Base-by-base conservation (phyloP, 495 filamentous ascomycete genomes). In the Talaromyces thailandensis region DNA sequence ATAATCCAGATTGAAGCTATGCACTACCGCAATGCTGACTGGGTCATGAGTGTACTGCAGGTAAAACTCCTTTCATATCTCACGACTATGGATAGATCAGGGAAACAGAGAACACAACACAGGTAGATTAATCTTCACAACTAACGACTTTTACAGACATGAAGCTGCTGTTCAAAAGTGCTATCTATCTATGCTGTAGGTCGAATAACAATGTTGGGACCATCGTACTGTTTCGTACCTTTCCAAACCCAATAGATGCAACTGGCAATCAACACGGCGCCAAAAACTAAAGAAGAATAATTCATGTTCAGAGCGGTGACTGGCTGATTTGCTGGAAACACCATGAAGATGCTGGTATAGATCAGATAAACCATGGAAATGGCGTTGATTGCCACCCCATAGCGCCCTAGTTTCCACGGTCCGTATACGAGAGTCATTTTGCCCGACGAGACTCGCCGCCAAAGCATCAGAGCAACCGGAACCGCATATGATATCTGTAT, bases 401-500 rank as follows among this genome's bases (percentile, higher is more conserved):
- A 75, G 45, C 67, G 63, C 6, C 84, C 82, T 1, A 86, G 68
- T 6, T 70, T 71, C 76, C 83, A 84, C 0, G 74, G 76, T 6
- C 78, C 70, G 7, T 71, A 71, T 2, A 75, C 70, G 12, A 84
- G 70, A 5, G 71, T 64, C 60, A 77, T 32, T 4, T 70, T 65
- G 51, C 73, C 65, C 14, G 35, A 40, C 35, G 35, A 40, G 56
- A 80, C 48, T 1, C 78, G 74, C 56, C 79, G 81, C 37, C 76
- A 64, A 2, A 81, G 43, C 3, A 84, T 73, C 60, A 79, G 80
- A 16, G 67, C 69, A 56, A 82, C 80, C 1, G 76, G 70, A 6
- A 84, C 68, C 25, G 80, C 75, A 56, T 84, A 84, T 7, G 81
- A 81, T 4, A 75, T 74, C 68, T 70, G 73, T 28, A 71, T 67